phyloP scores from a whole-genome alignment of 345 rosid genomes.

The Lagerstroemia speciosa region DNA sequence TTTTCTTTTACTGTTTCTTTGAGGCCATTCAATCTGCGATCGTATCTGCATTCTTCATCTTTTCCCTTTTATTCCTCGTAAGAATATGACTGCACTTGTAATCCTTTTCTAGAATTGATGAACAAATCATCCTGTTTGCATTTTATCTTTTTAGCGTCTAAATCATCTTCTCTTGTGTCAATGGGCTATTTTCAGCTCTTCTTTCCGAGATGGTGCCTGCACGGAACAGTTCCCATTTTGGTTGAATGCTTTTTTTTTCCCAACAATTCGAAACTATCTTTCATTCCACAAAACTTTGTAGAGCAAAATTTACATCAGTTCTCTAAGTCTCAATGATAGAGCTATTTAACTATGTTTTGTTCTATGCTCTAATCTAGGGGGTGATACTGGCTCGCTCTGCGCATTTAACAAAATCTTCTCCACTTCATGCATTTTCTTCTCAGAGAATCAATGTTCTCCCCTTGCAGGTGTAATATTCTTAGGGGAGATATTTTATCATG shows the following conservation, averaged over 20 bases:
- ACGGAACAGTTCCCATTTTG: slow-evolving; percentile 48
- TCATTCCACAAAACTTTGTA: too few species aligned
- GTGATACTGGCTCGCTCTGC: too few species aligned
- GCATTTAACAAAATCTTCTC: too few species aligned
- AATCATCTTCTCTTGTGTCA: not conserved
- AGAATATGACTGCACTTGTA: slow-evolving; percentile 2
- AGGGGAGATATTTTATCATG: slow-evolving; percentile 44
- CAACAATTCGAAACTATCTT: too few species aligned
- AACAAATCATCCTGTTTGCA: not conserved
- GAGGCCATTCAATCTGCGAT: slow-evolving; percentile 39
- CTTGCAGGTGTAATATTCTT: slow-evolving; percentile 33
- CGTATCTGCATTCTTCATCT: too few species aligned
- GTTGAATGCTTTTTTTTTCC: too few species aligned
- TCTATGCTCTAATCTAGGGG: too few species aligned
- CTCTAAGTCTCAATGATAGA: too few species aligned
- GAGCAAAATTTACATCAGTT: too few species aligned
- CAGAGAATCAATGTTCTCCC: too few species aligned
- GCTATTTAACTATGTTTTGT: too few species aligned
- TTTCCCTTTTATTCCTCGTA: slow-evolving; percentile 33
- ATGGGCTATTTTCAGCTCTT: slow-evolving; percentile 2
- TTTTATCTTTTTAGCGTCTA: not conserved
- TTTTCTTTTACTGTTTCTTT: slow-evolving; percentile 39
- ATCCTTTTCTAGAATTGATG: not conserved
- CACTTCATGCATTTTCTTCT: too few species aligned
- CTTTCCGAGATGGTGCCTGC: slow-evolving; percentile 61